A percentile compares a stretch with the other conserved stretches of the same genome.
phyloP scores from a whole-genome alignment of 2,329 filamentous ascomycete species.

The Claviceps humidiphila region DNA sequence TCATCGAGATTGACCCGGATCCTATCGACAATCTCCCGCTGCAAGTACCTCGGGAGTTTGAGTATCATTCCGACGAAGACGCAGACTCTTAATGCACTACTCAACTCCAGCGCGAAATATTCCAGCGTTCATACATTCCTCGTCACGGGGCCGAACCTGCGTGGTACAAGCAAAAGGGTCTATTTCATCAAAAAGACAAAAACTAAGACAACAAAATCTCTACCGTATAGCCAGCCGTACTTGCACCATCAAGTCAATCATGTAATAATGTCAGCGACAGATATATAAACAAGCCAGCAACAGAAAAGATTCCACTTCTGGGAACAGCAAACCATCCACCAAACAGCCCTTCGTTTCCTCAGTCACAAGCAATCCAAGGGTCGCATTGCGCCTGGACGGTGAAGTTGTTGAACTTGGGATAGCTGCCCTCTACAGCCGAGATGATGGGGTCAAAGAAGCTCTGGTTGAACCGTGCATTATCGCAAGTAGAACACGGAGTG shows the following conservation, averaged over 20 bases:
- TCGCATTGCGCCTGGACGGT: conserved; percentile 23
- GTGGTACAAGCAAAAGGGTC: conserved; percentile 2
- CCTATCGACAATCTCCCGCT: conserved; percentile 3
- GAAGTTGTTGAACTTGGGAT: conserved; percentile 25
- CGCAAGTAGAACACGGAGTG: conserved; percentile 23
- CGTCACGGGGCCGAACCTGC: background rate
- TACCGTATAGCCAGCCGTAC: conserved; percentile 8
- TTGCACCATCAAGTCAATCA: conserved; percentile 7
- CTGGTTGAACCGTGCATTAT: conserved; percentile 21
- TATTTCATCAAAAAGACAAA: conserved; percentile 5
- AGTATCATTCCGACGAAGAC: conserved; percentile 12
- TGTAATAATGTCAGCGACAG: conserved; percentile 1
- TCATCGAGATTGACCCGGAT: conserved; percentile 13
- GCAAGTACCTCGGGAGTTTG: conserved; percentile 12
- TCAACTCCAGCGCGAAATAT: background rate
- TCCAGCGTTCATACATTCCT: background rate
- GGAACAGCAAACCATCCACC: conserved; percentile 1
- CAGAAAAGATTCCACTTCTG: conserved; percentile 1
- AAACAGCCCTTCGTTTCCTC: conserved; percentile 1
- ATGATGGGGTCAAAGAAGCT: conserved; percentile 25
- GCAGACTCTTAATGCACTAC: background rate
- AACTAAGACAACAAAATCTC: conserved; percentile 7
- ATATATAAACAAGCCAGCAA: conserved; percentile 2
- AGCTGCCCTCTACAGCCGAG: conserved; percentile 23
- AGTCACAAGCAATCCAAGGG: conserved; percentile 25